Evolutionary conservation across 768 basidiomycete species (phyloP).

Genomic region (Tulasnella sp.): DNA sequence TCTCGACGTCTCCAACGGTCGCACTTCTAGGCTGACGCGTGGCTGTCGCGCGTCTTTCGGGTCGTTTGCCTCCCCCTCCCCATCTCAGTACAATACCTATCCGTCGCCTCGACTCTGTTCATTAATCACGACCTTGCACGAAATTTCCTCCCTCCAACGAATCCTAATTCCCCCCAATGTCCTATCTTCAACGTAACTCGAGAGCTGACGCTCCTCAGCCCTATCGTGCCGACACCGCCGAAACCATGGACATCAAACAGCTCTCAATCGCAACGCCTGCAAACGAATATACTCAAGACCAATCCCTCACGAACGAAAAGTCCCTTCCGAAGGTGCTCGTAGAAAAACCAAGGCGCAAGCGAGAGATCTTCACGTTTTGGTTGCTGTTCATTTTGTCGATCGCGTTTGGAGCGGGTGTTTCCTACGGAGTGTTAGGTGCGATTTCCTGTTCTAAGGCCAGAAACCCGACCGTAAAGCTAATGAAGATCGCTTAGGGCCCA

Average conservation of each 20-base stretch:
- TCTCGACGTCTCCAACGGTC: background rate
- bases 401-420: slow-evolving; percentile 20
- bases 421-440: slow-evolving; percentile 15
- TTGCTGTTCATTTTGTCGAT: slow-evolving; percentile 22
- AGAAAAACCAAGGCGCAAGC: background rate
- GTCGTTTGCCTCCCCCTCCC: slow-evolving; percentile 6
- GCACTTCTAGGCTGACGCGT: background rate
- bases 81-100: background rate
- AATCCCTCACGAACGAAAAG: background rate
- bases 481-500: background rate
- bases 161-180: background rate
- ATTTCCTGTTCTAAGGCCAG: background rate
- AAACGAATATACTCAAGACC: background rate
- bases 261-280: background rate
- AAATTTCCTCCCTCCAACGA: background rate
- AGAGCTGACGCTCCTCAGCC: background rate
- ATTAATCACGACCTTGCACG: slow-evolving; percentile 6
- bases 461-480: background rate
- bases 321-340: background rate
- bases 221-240: background rate
- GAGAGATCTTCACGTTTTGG: slow-evolving; percentile 28
- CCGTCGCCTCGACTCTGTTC: background rate
- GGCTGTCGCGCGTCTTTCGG: background rate
- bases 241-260: slow-evolving; percentile 15
- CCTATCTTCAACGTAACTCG: background rate